These are phyloP conservation scores for Ambrosia artemisiifolia DNA, from an alignment of 129 eudicot species.

Conservation along the genomic window DNA sequence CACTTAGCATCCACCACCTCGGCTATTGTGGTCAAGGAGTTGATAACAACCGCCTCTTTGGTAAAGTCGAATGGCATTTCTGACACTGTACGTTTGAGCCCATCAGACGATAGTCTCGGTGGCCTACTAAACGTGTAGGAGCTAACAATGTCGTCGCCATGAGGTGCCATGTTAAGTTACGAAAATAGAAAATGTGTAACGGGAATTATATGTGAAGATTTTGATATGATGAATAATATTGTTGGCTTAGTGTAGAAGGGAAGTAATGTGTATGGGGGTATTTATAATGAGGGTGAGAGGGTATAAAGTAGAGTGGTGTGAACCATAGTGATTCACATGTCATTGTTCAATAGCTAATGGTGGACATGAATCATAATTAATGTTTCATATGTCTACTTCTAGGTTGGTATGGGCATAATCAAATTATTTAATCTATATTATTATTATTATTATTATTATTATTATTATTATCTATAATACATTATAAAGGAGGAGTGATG, in stretches of 20 bases:
- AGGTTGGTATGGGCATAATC: constrained; percentile 25
- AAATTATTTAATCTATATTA: constrained; percentile 26
- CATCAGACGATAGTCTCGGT: constrained; percentile 49
- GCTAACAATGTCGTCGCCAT: constrained; percentile 38
- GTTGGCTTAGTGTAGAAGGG: constrained; percentile 35
- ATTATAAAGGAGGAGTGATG: no score
- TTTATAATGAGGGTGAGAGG: constrained; percentile 36
- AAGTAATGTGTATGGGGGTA: constrained; percentile 20
- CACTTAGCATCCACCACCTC: constrained; percentile 73
- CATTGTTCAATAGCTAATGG: constrained; percentile 24
- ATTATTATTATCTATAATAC: no score
- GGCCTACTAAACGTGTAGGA: constrained; percentile 34
- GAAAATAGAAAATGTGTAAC: neutral
- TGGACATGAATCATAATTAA: constrained; percentile 29
- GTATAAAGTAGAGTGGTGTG: constrained; percentile 32
- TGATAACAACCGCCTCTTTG: constrained; percentile 31
- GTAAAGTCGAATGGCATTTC: constrained; percentile 61
- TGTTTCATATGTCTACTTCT: constrained; percentile 30
- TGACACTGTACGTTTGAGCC: constrained; percentile 57
- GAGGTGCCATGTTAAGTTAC: constrained; percentile 46
- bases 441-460: no score
- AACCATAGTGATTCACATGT: constrained; percentile 38
- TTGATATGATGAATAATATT: constrained; percentile 17
- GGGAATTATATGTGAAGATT: constrained; percentile 10
- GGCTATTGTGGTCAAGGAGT: constrained; percentile 41